Evolutionary conservation across 257 asterid species (phyloP).

Genomic region (Euphrasia confusa): DNA sequence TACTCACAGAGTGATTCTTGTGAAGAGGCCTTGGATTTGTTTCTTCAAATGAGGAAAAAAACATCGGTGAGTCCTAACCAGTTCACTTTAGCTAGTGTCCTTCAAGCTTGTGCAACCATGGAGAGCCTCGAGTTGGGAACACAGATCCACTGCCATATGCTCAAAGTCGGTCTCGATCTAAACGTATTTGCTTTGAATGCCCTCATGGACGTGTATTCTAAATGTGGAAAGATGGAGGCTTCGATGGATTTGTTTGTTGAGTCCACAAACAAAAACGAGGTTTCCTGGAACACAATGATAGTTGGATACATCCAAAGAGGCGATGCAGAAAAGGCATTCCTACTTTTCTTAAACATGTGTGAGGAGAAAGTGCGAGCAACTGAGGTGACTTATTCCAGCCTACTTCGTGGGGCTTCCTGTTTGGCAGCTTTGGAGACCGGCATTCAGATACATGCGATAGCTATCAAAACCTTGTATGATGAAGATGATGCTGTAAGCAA

Average conservation of each 20-base stretch:
- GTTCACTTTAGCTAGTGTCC: conserved; percentile 82
- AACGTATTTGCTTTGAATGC: conserved; percentile 72
- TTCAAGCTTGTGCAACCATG: conserved; percentile 76
- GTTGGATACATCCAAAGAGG: conserved; percentile 78
- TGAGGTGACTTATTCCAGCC: conserved; percentile 74
- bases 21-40: conserved; percentile 63
- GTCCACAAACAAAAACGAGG: conserved; percentile 52
- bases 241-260: conserved; percentile 53
- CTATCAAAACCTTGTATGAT: conserved; percentile 57
- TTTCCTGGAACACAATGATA: conserved; percentile 89
- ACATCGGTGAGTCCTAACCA: conserved; percentile 60
- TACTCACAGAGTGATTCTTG: conserved; percentile 70
- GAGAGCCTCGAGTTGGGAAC: conserved; percentile 54
- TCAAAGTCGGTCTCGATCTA: conserved; percentile 57
- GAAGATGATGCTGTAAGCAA: conserved; percentile 67
- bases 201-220: conserved; percentile 89
- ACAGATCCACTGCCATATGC: conserved; percentile 61
- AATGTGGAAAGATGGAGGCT: conserved; percentile 63
- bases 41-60: conserved; percentile 64
- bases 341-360: conserved; percentile 52
- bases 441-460: conserved; percentile 60
- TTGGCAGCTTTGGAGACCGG: conserved; percentile 81
- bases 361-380: conserved; percentile 55
- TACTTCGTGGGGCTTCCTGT: conserved; percentile 81
- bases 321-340: conserved; percentile 64